These are phyloP conservation scores for Xylaria cubensis DNA, from an alignment of 495 filamentous ascomycete species.

Conservation along the genomic window DNA sequence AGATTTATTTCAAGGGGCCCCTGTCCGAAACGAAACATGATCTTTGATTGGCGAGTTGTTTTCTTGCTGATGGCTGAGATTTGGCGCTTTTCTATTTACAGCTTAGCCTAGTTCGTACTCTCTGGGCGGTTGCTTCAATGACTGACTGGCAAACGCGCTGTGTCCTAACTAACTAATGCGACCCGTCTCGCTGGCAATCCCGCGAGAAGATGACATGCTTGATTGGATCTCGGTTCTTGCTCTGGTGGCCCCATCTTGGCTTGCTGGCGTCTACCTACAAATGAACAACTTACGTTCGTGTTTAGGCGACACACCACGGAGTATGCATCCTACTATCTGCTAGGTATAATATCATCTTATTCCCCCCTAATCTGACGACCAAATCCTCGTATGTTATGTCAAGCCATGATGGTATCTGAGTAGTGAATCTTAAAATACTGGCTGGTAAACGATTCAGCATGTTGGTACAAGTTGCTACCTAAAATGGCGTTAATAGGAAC, in stretches of 20 bases:
- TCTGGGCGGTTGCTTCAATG: conserved; percentile 1
- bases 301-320: not conserved
- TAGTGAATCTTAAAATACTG: not conserved
- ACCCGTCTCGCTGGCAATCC: not conserved
- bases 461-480: not conserved
- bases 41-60: conserved; percentile 21
- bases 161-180: not conserved
- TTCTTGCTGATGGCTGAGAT: not conserved
- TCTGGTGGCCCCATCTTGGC: not conserved
- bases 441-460: not conserved
- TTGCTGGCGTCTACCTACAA: conserved; percentile 4
- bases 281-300: conserved; percentile 1
- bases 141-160: conserved; percentile 9
- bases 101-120: not conserved
- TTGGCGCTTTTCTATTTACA: not conserved
- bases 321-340: not conserved
- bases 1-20: conserved; percentile 2
- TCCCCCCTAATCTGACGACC: not conserved
- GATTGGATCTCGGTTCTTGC: conserved; percentile 23
- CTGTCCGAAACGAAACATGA: conserved; percentile 14
- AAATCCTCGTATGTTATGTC: not conserved
- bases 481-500: not conserved
- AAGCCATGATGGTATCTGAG: conserved; percentile 4
- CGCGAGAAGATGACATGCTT: not conserved
- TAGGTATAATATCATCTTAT: not conserved